Base-by-base conservation (phyloP, 2,329 filamentous ascomycete species). In the Calycina marina region DNA sequence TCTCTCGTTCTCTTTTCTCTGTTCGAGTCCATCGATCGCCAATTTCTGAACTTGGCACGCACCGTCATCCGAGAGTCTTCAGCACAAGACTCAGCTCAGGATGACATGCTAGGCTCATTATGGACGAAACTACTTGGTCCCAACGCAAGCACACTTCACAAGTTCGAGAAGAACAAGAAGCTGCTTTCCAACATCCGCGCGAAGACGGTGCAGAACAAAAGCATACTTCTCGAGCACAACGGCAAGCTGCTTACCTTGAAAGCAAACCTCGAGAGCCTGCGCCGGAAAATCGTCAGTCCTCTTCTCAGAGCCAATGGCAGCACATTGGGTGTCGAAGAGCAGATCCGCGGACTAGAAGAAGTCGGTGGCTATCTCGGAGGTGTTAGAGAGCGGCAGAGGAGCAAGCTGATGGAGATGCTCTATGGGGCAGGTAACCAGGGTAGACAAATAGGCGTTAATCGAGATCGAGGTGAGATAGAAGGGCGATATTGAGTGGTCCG, bases 21-120 rank as follows among this genome's bases (percentile, higher is more conserved):
- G n/a, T 94, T 94, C 55, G 85, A 93, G 53, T 72, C 76, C 37
- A 85, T 94, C 45, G 88, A 96, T 57, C 71, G 75, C 32, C 84
- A 93, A 53, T 93, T 94, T 56, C 68, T 85, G 40, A 92, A 90
- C 53, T 67, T 94, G 1, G 83, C 83, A 41, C 77, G 85, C 39
- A 80, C 75, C 4, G 85, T 93, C 6, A 77, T 82, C 34, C 81
- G 84, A 47, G 86, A 94, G 58, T 73, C 77, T 13, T 77, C 80
- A 40, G 69, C 71, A 4, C 84, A 94, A 51, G 83, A 93, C 41
- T 75, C 77, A 25, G 64, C 75, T 17, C 81, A 92, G 52, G 75
- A 73, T 40, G 84, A 93, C 49, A 68, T 90, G 47, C 74, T 94
- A 26, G 77, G 77, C 2, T 78, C 75, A 3, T 68, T 94, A 6